A percentile compares a stretch with the other conserved stretches of the same genome.
These are phyloP conservation scores for Saccharomyces hybrid DNA, from an alignment of 1,139 yeast species.

Conservation along the genomic window DNA sequence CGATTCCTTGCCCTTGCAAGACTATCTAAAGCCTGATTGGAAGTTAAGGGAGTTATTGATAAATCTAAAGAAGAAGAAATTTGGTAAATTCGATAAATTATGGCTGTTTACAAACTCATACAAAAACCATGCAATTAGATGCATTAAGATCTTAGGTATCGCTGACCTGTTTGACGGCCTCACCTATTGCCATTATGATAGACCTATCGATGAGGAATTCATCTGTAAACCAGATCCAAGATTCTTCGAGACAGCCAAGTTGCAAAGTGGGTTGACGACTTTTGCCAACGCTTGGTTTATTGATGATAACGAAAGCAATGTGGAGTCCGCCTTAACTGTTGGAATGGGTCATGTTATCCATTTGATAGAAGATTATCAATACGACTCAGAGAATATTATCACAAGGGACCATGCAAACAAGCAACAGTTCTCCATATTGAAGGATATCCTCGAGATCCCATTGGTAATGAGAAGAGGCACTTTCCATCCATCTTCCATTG, in stretches of 20 bases:
- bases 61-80: conserved; percentile 35
- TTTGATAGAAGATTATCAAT: conserved; percentile 32
- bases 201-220: conserved; percentile 40
- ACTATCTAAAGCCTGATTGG: conserved; percentile 55
- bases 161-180: conserved; percentile 92
- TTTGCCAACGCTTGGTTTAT: conserved; percentile 53
- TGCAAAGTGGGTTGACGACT: conserved; percentile 50
- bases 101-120: conserved; percentile 97
- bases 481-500: not conserved
- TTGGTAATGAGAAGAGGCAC: not conserved
- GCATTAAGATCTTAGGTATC: conserved; percentile 67
- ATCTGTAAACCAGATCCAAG: conserved; percentile 79
- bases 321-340: conserved; percentile 33
- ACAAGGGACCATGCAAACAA: not conserved
- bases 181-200: conserved; percentile 77
- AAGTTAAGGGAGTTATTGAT: conserved; percentile 44
- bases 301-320: conserved; percentile 78
- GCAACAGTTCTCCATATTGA: not conserved
- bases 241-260: conserved; percentile 49
- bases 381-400: not conserved
- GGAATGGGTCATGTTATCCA: conserved; percentile 40
- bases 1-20: conserved; percentile 80
- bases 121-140: conserved; percentile 76
- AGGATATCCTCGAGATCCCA: not conserved
- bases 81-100: conserved; percentile 44